Conservation (phyloP, 2,329 filamentous ascomycete species). For the Chaetomiaceae sp. region DNA sequence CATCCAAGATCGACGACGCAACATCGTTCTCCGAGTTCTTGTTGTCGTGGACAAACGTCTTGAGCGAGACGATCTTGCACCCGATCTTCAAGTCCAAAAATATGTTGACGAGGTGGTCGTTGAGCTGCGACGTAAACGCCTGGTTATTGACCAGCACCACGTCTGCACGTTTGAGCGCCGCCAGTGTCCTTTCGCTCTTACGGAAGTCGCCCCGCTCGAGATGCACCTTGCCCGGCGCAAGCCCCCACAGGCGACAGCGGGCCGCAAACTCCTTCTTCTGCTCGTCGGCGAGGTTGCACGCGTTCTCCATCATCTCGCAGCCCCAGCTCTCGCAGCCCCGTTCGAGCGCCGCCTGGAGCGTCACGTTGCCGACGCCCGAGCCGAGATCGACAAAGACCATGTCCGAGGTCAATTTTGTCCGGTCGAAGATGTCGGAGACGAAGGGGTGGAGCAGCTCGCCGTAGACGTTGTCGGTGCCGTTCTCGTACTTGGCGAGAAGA, state of each 20-base stretch:
- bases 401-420: constrained; percentile 71
- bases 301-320: constrained; percentile 92
- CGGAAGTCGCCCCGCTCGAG: constrained; percentile 83
- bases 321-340: constrained; percentile 94
- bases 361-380: constrained; percentile 93
- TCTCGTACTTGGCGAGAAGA: constrained; percentile 76
- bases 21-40: constrained; percentile 75
- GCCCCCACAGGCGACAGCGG: constrained; percentile 85
- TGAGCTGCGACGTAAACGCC: constrained; percentile 83
- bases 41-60: constrained; percentile 79
- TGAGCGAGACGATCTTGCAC: constrained; percentile 84
- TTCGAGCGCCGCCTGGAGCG: constrained; percentile 87
- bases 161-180: constrained; percentile 76
- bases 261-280: constrained; percentile 79
- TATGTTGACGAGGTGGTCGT: constrained; percentile 77
- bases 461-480: constrained; percentile 90
- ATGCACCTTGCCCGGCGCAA: constrained; percentile 71
- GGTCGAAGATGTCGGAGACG: constrained; percentile 72
- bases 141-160: constrained; percentile 99
- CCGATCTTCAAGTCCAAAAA: constrained; percentile 92
- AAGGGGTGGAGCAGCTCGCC: constrained; percentile 87
- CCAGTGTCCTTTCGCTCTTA: constrained; percentile 62
- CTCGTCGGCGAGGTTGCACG: constrained; percentile 72
- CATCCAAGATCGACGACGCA: constrained; percentile 73
- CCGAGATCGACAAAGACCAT: constrained; percentile 93